Base-by-base conservation (phyloP, 164 flowering plant genomes). In the Aristolochia californica region DNA sequence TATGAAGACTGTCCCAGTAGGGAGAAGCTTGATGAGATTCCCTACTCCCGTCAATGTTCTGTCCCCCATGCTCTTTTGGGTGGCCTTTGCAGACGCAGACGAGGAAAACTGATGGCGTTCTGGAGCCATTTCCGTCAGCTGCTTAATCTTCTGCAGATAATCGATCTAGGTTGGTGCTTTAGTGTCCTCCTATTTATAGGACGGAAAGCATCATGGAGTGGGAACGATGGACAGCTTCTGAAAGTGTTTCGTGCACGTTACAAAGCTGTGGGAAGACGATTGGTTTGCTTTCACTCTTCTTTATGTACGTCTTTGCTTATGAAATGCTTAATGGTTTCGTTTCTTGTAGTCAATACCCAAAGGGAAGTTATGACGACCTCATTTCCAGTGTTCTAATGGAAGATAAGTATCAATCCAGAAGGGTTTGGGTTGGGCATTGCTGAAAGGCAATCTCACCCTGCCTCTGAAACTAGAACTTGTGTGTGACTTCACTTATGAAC, bases 1-100 rank as follows among this genome's bases (percentile, higher is more conserved):
- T 23, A 75, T 1, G 77, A 91, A 86, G 52, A 88, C 88, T 0
- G 98, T 91, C 55, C 96, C 96, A 0, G 96, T 86, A 0, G 98
- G 98, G 34, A 91, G 95, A 53, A 91, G 82, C 66, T 68, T 83
- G 49, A 86, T 66, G 59, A 91, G 82, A 70, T 78, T 86, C 7
- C 81, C 90, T 5, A 79, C 30, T 10, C 90, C 84, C 1, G 70
- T 53, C 13, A 85, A 59, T 4, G 89, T 63, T 58, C 48, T 73
- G 66, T 62, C 74, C 24, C 53, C 53, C 11, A 51, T 9, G 43
- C 55, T 60, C 26, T 38, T 14, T 11, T 38, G 24, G 16, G 63
- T 20, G n/a, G 21, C 20, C 13, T 14, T 54, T 5, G 9, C 11
- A n/a, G 62, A 34, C 14, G 23, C 48, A n/a, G n/a, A n/a, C n/a